Base-by-base conservation (phyloP, 768 basidiomycete genomes). In the Lentinula aciculospora region DNA sequence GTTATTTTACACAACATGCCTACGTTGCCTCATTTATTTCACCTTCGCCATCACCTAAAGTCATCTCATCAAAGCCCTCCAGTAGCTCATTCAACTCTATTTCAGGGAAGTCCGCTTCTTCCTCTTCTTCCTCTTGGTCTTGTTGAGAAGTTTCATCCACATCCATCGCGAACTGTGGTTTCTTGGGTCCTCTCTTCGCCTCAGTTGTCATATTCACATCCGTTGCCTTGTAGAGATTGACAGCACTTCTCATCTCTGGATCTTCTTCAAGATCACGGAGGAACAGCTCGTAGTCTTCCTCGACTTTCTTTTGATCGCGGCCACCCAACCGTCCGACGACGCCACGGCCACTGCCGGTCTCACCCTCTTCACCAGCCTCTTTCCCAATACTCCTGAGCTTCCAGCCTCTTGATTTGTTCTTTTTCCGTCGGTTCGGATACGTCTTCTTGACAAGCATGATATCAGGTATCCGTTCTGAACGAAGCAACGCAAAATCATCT, bases 231-330 rank as follows among this genome's bases (percentile, higher is more conserved):
- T 96, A 98, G 56, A 98, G 66, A 71, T 97, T 95, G 64, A 98
- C 86, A 8, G 83, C 83, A 4, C 80, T 79, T 37, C 96, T 83
- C 76, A 98, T 75, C 76, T 98, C 95, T 21, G 87, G 86, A 72
- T 98, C 95, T 70, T 98, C 96, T 71, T 97, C 94, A 49, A 98
- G 72, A 61, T 97, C 94, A 46, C 89, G 82, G 71, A 98, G 74
- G 83, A 99, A 99, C 51, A 92, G 62, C 76, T 98, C 97, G 72
- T 98, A 99, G 68, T 99, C 96, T 68, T 92, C 86, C 64, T 98
- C 94, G 58, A 98, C 92, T 77, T 94, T 94, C 75, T 81, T 86
- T 72, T 86, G 82, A 73, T 96, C 94, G 47, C 93, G 77, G 34
- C 94, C 94, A 10, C 94, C 94, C 80, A 89, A 80, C 47, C 93